Evolutionary conservation across 2,329 filamentous ascomycete species (phyloP).

Genomic region (Aureobasidium sp.): DNA sequence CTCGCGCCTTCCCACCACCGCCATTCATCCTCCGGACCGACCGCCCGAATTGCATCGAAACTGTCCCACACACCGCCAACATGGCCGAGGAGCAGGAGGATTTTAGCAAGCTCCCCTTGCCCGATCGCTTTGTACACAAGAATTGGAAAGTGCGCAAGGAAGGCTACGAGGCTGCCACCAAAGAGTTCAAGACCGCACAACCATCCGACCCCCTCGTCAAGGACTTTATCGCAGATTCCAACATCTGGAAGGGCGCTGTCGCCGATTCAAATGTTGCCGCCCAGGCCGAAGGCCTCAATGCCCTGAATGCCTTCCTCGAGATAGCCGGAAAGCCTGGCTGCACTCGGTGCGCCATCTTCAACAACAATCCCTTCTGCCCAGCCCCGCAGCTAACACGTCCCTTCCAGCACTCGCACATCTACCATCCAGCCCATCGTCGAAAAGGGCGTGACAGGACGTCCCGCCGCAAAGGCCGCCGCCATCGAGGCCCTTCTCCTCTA

Average conservation of each 20-base stretch:
- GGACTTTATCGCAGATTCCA: conserved; percentile 77
- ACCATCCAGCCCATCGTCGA: conserved; percentile 78
- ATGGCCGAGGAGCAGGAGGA: conserved; percentile 85
- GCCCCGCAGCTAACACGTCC: neutral
- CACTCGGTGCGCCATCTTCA: conserved; percentile 47
- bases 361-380: neutral
- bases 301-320: conserved; percentile 87
- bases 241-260: conserved; percentile 86
- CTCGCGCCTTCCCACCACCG: neutral
- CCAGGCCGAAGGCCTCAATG: conserved; percentile 83
- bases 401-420: conserved; percentile 58
- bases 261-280: conserved; percentile 94
- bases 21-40: neutral
- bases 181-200: conserved; percentile 75
- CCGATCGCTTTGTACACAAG: conserved; percentile 82
- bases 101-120: conserved; percentile 68
- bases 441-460: conserved; percentile 84
- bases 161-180: conserved; percentile 86
- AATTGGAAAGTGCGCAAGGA: conserved; percentile 96
- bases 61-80: conserved; percentile 19
- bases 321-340: conserved; percentile 77
- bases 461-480: conserved; percentile 79
- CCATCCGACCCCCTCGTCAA: conserved; percentile 80
- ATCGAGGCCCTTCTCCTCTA: conserved; percentile 82
- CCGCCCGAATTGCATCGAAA: neutral